Base-by-base conservation (phyloP, 495 filamentous ascomycete species). In the Tuber aestivum region DNA sequence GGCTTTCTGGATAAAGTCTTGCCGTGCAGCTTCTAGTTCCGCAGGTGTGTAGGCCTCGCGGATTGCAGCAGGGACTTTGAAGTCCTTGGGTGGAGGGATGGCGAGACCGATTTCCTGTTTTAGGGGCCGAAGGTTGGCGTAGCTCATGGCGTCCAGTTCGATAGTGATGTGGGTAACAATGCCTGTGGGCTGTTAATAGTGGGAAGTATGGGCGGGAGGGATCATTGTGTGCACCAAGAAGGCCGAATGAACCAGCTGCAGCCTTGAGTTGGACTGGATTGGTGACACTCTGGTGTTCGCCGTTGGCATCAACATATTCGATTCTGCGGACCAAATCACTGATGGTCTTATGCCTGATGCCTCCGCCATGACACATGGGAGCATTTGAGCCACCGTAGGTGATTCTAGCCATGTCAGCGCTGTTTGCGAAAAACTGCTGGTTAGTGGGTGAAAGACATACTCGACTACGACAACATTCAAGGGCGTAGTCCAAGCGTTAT, bases 111-210 rank as follows among this genome's bases (percentile, higher is more conserved):
- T 83, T 18, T 84, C 83, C 20, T 83, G 75, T 74, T 88, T 88
- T 12, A 75, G 35, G 1, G 87, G 87, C 69, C 83, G 78, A 76
- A 88, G 83, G 23, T 84, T 76, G 7, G 87, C 87, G 73, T 89
- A 88, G 3, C 82, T 84, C 87, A 89, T 89, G 1, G 82, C 82
- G 65, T 87, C 85, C 8, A 89, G 79, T 80, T 87, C 86, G 41
- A 87, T 84, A 16, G 87, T 88, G 71, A 89, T 82, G 75, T 88
- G 87, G 2, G 87, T 89, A 16, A 89, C 84, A 40, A 89, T 81
- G 10, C 79, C 79, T 79, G 35, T 27, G n/a, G 44, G 6, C 35
- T 20, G 56, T 44, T n/a, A 40, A 27, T 14, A 27, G 18, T 35
- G 45, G 70, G 65, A 20, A 10, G 23, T 0, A 38, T 20, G 5